These are phyloP conservation scores for Lasiosphaeris hirsuta DNA, from an alignment of 495 filamentous ascomycete species.

Conservation along the genomic window DNA sequence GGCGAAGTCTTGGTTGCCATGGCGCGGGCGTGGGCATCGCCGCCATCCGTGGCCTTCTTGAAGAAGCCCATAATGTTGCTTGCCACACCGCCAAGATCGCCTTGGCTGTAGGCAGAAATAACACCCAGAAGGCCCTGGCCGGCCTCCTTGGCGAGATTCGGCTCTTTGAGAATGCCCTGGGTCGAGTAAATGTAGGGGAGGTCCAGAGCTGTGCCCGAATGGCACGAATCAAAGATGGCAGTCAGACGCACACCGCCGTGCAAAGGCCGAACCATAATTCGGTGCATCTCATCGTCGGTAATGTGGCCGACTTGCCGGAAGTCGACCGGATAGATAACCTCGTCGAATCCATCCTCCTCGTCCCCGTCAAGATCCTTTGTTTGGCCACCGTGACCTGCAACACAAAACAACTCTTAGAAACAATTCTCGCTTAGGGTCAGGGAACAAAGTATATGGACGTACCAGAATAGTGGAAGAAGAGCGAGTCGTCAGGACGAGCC, in stretches of 20 bases:
- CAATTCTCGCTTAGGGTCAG: background rate
- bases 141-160: slow-evolving; percentile 95
- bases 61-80: slow-evolving; percentile 80
- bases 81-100: slow-evolving; percentile 81
- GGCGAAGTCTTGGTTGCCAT: slow-evolving; percentile 88
- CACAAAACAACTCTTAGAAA: too few relatives aligned
- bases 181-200: slow-evolving; percentile 97
- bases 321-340: slow-evolving; percentile 97
- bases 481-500: slow-evolving; percentile 86
- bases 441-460: slow-evolving; percentile 23
- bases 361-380: slow-evolving; percentile 95
- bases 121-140: slow-evolving; percentile 89
- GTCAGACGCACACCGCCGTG: slow-evolving; percentile 84
- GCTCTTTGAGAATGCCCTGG: slow-evolving; percentile 92
- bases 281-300: slow-evolving; percentile 97
- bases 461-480: slow-evolving; percentile 99
- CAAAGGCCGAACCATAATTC: slow-evolving; percentile 87
- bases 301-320: slow-evolving; percentile 89
- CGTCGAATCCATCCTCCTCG: slow-evolving; percentile 93
- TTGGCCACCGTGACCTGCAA: slow-evolving; percentile 86
- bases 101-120: slow-evolving; percentile 83
- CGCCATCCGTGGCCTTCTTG: slow-evolving; percentile 86
- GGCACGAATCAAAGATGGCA: slow-evolving; percentile 99
- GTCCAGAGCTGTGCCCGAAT: slow-evolving; percentile 93
- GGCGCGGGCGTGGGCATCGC: slow-evolving; percentile 74